Evolutionary conservation across 805 yeast genomes (phyloP).

Genomic region (Candida morakotiae): DNA sequence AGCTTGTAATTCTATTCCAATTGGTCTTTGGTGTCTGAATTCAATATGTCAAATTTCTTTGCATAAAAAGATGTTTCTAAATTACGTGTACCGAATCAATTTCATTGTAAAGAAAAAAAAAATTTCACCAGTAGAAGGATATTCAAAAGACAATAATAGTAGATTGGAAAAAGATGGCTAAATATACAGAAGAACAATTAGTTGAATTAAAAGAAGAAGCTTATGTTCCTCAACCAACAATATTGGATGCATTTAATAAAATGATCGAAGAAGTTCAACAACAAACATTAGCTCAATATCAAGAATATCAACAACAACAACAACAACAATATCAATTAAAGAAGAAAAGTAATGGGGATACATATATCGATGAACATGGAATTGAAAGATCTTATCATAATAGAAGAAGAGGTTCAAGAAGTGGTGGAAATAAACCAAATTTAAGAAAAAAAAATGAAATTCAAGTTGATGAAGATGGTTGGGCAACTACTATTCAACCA

Average conservation of each 20-base stretch:
- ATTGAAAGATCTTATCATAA: conserved; percentile 42
- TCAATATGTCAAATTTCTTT: no score
- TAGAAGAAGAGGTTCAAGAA: conserved; percentile 61
- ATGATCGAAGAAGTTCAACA: conserved; percentile 66
- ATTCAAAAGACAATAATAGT: neutral
- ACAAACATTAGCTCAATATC: conserved; percentile 17
- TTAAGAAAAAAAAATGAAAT: conserved; percentile 54
- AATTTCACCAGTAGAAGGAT: neutral
- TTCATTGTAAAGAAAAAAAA: neutral
- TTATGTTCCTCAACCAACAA: conserved; percentile 57
- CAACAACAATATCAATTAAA: neutral
- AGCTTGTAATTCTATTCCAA: no score
- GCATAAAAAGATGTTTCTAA: no score
- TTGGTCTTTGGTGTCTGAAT: no score
- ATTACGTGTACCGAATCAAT: conserved; percentile 1
- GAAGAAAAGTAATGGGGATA: conserved; percentile 31
- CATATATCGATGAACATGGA: conserved; percentile 43
- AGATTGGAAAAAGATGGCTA: conserved; percentile 44
- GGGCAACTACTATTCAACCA: conserved; percentile 58
- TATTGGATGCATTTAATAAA: conserved; percentile 59
- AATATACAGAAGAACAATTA: conserved; percentile 72
- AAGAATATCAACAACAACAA: conserved; percentile 4
- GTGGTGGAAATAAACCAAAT: conserved; percentile 40
- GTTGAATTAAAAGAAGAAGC: conserved; percentile 54
- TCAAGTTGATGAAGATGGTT: conserved; percentile 73